Evolutionary conservation across 2,329 filamentous ascomycete genomes (phyloP).

Genomic region (Teratosphaeria pseudoeucalypti): DNA sequence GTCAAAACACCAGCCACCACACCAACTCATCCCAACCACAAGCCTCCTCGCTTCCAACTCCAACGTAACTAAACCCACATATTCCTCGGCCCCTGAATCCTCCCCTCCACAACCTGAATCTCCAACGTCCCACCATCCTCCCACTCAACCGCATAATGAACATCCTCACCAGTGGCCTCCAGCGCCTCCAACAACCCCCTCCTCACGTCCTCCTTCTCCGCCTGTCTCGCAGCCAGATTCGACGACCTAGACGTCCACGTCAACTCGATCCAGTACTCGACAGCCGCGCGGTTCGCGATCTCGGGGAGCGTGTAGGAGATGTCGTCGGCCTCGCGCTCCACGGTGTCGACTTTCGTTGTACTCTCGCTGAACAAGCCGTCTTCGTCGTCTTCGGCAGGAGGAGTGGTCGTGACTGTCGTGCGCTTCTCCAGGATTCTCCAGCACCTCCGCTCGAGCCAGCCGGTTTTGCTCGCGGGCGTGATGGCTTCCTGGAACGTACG

Average conservation of each 20-base stretch:
- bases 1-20: neutral
- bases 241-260: neutral
- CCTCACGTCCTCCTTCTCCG: neutral
- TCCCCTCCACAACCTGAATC: conserved; percentile 5
- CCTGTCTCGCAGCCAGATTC: conserved; percentile 3
- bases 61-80: neutral
- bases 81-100: conserved; percentile 8
- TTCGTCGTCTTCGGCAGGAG: conserved; percentile 1
- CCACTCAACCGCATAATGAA: neutral
- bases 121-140: conserved; percentile 1
- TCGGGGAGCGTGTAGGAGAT: conserved; percentile 4
- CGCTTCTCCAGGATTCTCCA: conserved; percentile 4
- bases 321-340: neutral
- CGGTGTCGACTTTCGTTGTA: neutral
- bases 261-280: conserved; percentile 4
- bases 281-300: conserved; percentile 8
- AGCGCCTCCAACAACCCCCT: neutral
- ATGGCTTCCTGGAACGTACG: conserved; percentile 3
- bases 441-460: neutral
- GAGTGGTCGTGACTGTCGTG: neutral
- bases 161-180: conserved; percentile 3
- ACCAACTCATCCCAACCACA: neutral
- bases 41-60: neutral
- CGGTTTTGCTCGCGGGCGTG: conserved; percentile 1
- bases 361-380: neutral